phyloP scores from a whole-genome alignment of 805 yeast genomes.

The Candida silvicultrix region DNA sequence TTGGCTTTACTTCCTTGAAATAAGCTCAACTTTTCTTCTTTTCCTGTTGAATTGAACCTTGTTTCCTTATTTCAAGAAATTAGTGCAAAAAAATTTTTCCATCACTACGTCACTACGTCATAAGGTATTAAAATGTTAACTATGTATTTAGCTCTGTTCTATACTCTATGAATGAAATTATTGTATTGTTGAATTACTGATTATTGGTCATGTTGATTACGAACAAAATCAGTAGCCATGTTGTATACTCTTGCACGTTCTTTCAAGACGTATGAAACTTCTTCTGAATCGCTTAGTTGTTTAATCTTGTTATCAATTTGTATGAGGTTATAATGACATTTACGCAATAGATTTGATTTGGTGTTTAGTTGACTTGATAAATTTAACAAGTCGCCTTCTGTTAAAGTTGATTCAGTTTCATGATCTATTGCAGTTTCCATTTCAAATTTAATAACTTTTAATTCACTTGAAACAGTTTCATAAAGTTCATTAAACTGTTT shows the following conservation, averaged over 20 bases:
- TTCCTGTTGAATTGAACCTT: too few relatives aligned
- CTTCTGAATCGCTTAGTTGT: constrained; percentile 12
- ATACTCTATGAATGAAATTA: too few relatives aligned
- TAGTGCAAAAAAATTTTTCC: too few relatives aligned
- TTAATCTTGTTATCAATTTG: constrained; percentile 8
- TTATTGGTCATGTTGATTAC: constrained; percentile 7
- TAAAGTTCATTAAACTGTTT: constrained; percentile 9
- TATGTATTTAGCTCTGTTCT: not conserved
- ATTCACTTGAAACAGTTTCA: constrained; percentile 1
- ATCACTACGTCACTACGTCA: too few relatives aligned
- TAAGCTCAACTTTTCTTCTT: too few relatives aligned
- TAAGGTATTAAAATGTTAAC: too few relatives aligned
- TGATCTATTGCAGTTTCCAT: not conserved
- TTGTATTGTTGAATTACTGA: too few relatives aligned
- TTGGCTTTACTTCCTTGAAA: too few relatives aligned
- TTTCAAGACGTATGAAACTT: constrained; percentile 20
- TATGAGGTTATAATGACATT: constrained; percentile 9
- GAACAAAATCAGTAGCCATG: constrained; percentile 19
- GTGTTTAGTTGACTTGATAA: constrained; percentile 3
- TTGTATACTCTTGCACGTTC: constrained; percentile 23
- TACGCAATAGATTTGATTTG: not conserved
- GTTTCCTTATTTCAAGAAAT: too few relatives aligned
- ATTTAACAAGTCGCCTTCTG: not conserved
- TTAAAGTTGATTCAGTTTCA: not conserved
- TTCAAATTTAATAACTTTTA: not conserved